A percentile compares a stretch with the other conserved stretches of the same genome.
Conservation (phyloP, 73 alveolate genomes). For the Stentor coeruleus region DNA sequence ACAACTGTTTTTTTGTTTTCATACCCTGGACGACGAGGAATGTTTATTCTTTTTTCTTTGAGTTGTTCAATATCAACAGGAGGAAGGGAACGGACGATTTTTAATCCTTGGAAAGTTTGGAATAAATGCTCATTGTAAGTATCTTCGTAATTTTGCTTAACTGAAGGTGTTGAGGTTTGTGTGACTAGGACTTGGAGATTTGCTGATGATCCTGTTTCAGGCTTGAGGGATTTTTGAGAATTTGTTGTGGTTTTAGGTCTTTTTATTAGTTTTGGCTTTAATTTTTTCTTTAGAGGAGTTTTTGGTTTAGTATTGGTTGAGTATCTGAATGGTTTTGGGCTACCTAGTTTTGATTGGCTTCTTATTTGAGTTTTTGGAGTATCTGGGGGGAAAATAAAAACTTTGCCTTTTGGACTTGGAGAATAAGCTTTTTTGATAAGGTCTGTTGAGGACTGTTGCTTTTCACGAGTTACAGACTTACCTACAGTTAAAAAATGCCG, state of each 20-base stretch:
- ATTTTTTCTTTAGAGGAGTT: not conserved
- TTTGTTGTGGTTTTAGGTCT: not conserved
- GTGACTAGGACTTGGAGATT: not conserved
- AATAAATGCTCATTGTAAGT: conserved; percentile 9
- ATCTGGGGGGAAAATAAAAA: not conserved
- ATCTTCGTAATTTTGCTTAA: not conserved
- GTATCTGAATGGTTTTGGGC: not conserved
- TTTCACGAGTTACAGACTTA: not conserved
- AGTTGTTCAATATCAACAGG: not conserved
- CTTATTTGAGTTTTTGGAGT: not conserved
- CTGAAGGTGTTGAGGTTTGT: not conserved
- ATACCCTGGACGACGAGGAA: not conserved
- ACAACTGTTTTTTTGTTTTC: conserved; percentile 16
- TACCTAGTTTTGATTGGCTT: no score
- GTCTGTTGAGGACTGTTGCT: not conserved
- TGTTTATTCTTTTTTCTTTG: not conserved
- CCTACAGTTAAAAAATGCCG: not conserved
- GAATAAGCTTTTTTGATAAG: not conserved
- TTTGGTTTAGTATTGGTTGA: not conserved
- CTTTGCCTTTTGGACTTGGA: not conserved
- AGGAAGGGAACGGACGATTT: not conserved
- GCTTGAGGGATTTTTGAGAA: not conserved
- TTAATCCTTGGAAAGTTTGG: conserved; percentile 9
- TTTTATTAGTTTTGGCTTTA: not conserved
- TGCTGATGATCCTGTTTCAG: not conserved